Percentiles rank a stretch among this genome's conserved stretches.
phyloP scores from a whole-genome alignment of 2,329 filamentous ascomycete genomes.

The Penicillium rolfsii region DNA sequence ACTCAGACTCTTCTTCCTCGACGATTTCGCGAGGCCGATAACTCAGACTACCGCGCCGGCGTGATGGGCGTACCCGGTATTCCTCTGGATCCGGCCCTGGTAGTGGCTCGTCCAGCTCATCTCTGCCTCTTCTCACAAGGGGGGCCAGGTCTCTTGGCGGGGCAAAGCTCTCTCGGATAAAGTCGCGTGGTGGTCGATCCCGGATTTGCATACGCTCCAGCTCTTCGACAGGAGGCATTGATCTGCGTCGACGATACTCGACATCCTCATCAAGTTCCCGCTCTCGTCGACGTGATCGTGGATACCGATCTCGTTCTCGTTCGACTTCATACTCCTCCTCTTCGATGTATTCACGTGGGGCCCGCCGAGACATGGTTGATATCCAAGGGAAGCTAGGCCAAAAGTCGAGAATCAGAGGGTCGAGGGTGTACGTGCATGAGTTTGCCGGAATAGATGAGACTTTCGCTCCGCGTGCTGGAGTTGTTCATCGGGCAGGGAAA shows the following conservation, averaged over 20 bases:
- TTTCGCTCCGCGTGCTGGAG: neutral
- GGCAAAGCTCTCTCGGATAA: conserved; percentile 40
- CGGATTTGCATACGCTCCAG: conserved; percentile 47
- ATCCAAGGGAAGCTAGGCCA: neutral
- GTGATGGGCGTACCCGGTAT: conserved; percentile 8
- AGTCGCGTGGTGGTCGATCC: conserved; percentile 40
- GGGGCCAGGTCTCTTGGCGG: conserved; percentile 36
- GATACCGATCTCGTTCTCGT: conserved; percentile 32
- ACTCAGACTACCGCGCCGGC: conserved; percentile 12
- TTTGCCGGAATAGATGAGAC: neutral
- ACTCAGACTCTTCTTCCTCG: conserved; percentile 10
- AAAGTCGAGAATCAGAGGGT: neutral
- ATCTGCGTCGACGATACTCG: conserved; percentile 32
- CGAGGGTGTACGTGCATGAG: neutral
- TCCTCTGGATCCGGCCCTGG: conserved; percentile 23
- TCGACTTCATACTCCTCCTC: conserved; percentile 34
- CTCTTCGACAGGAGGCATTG: conserved; percentile 50
- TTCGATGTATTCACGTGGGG: conserved; percentile 36
- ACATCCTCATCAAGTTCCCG: conserved; percentile 35
- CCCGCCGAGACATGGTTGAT: conserved; percentile 37
- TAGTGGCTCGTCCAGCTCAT: conserved; percentile 24
- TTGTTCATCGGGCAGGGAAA: neutral
- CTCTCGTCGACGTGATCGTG: conserved; percentile 31
- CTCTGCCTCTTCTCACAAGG: conserved; percentile 34
- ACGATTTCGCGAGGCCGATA: conserved; percentile 22